These are phyloP conservation scores for Melampsora americana DNA, from an alignment of 1,284 basidiomycete genomes.

Conservation along the genomic window DNA sequence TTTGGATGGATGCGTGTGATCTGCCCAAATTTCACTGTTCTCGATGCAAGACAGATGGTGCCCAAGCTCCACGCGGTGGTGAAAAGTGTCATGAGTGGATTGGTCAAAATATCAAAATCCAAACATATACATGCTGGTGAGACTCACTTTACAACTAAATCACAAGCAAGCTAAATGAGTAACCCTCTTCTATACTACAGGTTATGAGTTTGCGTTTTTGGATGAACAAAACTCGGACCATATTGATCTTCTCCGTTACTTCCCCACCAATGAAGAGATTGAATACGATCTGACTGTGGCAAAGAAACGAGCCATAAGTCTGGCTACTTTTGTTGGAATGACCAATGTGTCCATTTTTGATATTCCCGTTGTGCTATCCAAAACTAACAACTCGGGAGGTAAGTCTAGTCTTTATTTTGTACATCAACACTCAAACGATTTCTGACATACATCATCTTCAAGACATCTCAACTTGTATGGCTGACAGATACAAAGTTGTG, in stretches of 20 bases:
- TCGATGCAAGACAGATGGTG: too few relatives aligned
- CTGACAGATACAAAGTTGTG: neutral
- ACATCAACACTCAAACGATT: too few relatives aligned
- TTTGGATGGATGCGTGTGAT: too few relatives aligned
- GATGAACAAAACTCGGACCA: neutral
- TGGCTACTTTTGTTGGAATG: neutral
- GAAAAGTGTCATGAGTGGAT: too few relatives aligned
- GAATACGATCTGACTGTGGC: constrained; percentile 1
- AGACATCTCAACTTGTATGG: constrained; percentile 13
- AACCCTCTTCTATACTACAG: neutral
- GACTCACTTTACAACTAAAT: too few relatives aligned
- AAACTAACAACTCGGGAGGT: neutral
- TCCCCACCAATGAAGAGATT: constrained; percentile 17
- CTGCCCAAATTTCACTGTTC: too few relatives aligned
- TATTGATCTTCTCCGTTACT: constrained; percentile 1
- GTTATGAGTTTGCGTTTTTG: too few relatives aligned
- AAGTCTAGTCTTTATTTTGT: too few relatives aligned
- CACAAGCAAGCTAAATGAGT: neutral
- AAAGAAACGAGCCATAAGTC: neutral
- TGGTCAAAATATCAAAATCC: too few relatives aligned
- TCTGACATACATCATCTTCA: neutral
- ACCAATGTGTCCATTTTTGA: neutral
- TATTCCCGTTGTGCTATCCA: neutral
- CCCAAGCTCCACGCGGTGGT: too few relatives aligned
- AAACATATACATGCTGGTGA: too few relatives aligned